Evolutionary conservation across 371 early-diverging fungal species (phyloP), one percentile per base, ranked within the genome.

Genomic region (Syncephalis plumigaleata): DNA sequence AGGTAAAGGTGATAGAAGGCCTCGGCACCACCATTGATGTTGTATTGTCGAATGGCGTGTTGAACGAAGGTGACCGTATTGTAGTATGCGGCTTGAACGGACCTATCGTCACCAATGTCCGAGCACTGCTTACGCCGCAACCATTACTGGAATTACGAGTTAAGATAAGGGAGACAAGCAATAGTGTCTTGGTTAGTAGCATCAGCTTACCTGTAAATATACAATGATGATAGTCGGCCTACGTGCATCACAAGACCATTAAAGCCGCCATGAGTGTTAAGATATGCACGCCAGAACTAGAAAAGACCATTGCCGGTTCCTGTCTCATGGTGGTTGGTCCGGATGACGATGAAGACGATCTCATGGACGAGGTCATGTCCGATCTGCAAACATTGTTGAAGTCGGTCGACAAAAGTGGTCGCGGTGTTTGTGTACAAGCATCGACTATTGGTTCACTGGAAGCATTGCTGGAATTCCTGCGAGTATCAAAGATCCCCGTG

Each of bases 1-100:
- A 99, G 77, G 98, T 98, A 55, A 98, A 99, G 75, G 94, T 95
- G n/a, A 84, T 95, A 59, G 99, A 99, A 71, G 99, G 99, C 54
- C 77, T 91, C 46, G 99, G 99, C 55, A 93, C 93, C 0, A 97
- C 99, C 1, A 87, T 99, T 51, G 99, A 99, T 73, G 99, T 96
- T 39, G 85, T 99, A 42, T 74, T 99, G 51, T 88, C 91, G 23
- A 98, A 99, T 66, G 99, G 99, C 59, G 78, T 85, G 46, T 63
- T 99, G 54, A 76, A 81, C 54, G 98, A 98, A 71, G 98, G 98
- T 42, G 99, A 99, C 64, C 79, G 85, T 47, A 97, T 99, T 49
- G 92, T 88, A 3, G 63, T 99, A 23, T 97, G 98, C 61, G 98
- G 98, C 59, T 66, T 97, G 40, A 84, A 97, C 48, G 99, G 99